Percentiles rank a stretch among this genome's conserved stretches.
These are phyloP conservation scores for Fusarium sp. DNA, from an alignment of 2,329 filamentous ascomycete genomes.

Conservation along the genomic window DNA sequence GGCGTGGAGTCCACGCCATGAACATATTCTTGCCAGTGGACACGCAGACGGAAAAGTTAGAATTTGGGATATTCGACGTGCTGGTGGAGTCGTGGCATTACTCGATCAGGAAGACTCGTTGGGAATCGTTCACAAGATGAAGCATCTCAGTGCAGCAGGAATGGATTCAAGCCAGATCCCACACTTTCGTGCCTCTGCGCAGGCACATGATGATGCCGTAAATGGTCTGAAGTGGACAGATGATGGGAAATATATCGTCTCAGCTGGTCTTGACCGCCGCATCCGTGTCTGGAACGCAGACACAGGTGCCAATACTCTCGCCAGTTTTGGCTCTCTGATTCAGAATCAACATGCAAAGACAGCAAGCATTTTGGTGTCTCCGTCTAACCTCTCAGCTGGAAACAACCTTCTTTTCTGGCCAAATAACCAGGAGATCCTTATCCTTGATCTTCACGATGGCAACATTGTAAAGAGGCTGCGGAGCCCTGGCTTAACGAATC, in stretches of 20 bases:
- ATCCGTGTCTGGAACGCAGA: conserved; percentile 88
- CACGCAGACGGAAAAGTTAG: conserved; percentile 86
- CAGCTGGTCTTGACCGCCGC: conserved; percentile 83
- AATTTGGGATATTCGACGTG: conserved; percentile 88
- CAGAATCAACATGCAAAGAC: conserved; percentile 76
- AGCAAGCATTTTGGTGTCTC: conserved; percentile 71
- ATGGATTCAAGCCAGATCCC: conserved; percentile 46
- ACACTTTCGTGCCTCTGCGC: conserved; percentile 62
- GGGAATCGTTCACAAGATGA: conserved; percentile 65
- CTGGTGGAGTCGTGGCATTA: conserved; percentile 78
- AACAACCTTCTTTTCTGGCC: conserved; percentile 82
- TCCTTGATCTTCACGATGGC: conserved; percentile 83
- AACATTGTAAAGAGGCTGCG: conserved; percentile 76
- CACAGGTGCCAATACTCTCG: conserved; percentile 86
- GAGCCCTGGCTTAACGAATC: conserved; percentile 67
- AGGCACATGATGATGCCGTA: conserved; percentile 83
- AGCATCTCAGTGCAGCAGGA: conserved; percentile 48
- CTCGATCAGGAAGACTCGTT: conserved; percentile 87
- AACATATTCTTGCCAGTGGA: conserved; percentile 84
- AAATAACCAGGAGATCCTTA: conserved; percentile 82
- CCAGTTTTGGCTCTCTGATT: conserved; percentile 85
- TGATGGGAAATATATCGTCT: conserved; percentile 80
- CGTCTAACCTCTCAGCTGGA: conserved; percentile 65
- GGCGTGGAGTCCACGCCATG: conserved; percentile 84
- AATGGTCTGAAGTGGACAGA: conserved; percentile 89